Percentiles rank a stretch among this genome's conserved stretches.
phyloP scores from a whole-genome alignment of 2,329 filamentous ascomycete species.

The Escovopsis weberi region DNA sequence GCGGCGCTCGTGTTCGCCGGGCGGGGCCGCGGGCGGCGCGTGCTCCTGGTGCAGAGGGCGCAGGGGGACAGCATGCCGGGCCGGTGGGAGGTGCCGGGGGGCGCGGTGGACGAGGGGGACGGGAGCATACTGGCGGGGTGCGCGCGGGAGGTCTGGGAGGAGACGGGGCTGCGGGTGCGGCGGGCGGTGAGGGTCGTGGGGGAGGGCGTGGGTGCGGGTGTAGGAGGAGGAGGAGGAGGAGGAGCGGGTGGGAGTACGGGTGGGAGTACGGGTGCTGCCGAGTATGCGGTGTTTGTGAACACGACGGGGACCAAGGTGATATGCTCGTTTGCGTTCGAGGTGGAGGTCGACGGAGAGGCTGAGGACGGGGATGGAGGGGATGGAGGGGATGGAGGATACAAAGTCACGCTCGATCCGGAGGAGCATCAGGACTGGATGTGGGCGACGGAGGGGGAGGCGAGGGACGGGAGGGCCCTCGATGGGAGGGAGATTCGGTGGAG shows the following conservation, averaged over 20 bases:
- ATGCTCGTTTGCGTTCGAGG: slow-evolving; percentile 22
- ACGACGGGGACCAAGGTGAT: slow-evolving; percentile 16
- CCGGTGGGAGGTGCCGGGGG: slow-evolving; percentile 35
- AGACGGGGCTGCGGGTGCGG: slow-evolving; percentile 24
- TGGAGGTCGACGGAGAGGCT: slow-evolving; percentile 14
- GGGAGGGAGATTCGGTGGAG: slow-evolving; percentile 18
- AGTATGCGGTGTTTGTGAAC: slow-evolving; percentile 19
- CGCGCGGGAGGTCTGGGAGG: slow-evolving; percentile 34
- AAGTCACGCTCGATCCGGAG: slow-evolving; percentile 22
- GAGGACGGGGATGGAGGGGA: neutral
- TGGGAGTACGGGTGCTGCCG: neutral
- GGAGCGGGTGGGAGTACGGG: slow-evolving; percentile 5
- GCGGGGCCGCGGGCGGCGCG: slow-evolving; percentile 6
- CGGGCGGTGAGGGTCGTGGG: slow-evolving; percentile 16
- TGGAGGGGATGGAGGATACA: no score
- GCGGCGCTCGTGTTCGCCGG: slow-evolving; percentile 20
- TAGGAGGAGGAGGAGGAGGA: slow-evolving; percentile 6
- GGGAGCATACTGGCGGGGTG: slow-evolving; percentile 25
- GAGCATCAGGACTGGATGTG: slow-evolving; percentile 27
- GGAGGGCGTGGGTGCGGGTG: slow-evolving; percentile 10
- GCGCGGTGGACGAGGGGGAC: slow-evolving; percentile 29
- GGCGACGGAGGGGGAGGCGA: slow-evolving; percentile 24
- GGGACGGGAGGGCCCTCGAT: slow-evolving; percentile 10
- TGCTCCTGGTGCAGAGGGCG: slow-evolving; percentile 33
- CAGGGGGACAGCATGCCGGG: slow-evolving; percentile 28